Evolutionary conservation across 2,329 filamentous ascomycete genomes (phyloP), one percentile per base, ranked within the genome.

Genomic region (Fusarium zealandicum): DNA sequence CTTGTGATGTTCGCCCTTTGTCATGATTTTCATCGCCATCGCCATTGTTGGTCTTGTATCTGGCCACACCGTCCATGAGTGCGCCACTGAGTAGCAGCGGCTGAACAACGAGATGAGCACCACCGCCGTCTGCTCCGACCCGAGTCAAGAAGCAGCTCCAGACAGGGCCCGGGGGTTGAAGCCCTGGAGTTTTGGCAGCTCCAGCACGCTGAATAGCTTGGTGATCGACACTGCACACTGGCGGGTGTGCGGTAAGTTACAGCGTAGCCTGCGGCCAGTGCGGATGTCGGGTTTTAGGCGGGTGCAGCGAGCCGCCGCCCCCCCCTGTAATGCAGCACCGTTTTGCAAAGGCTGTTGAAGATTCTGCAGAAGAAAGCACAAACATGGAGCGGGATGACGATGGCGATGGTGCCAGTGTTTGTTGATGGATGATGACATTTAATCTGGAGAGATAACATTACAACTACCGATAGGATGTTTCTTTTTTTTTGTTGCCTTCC

Each of bases 181-280:
- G 28, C 28, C 5, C 11, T 31, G 28, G 4, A 31, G 28, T 31
- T 52, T 41, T 54, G 25, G 33, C 44, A 55, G 41, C 27, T 49
- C 13, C 18, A 43, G 51, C 45, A 47, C 37, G 31, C 35, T 36
- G 36, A 14, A 37, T 35, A 20, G 46, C 43, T 52, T n/a, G 16
- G 32, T 50, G 52, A 61, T 61, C 52, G 57, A 46, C 47, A 14
- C 45, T 51, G 31, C 51, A 31, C 31, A 22, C 32, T 49, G 42
- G 49, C n/a, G 25, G 39, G 39, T 40, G 22, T n/a, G 28, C 28
- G 11, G 28, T 31, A n/a, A n/a, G n/a, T n/a, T n/a, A n/a, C 28
- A 13, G 43, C 11, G 16, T 25, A 49, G n/a, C 9, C 7, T 51
- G 43, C 45, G 42, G 33, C 46, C 57, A 52, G 55, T 56, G 41